Evolutionary conservation across 306 rosid genomes (phyloP), one percentile per base, ranked within the genome.

Genomic region (Lagenaria siceraria): DNA sequence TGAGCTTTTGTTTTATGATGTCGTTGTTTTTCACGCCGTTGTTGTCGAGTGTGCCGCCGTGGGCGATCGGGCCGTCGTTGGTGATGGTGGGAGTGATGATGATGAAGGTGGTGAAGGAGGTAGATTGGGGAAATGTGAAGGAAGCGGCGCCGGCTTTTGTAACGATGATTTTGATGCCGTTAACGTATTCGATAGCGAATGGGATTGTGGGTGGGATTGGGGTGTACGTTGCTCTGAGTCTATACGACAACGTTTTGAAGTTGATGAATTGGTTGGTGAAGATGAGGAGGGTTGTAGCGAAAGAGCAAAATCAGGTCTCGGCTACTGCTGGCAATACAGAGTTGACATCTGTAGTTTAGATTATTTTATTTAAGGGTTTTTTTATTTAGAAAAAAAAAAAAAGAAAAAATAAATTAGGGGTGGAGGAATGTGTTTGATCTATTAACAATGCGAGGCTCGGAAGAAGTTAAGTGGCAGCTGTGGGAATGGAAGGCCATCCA

Each of bases 71-170:
- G 11, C 96, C 99, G 53, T 92, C 99, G 24, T 78, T 95, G 4
- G 91, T 95, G 33, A 76, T 95, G 88, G 99, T 95, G 56, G 98
- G 99, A n/a, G 97, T 87, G 77, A 92, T 92, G 96, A 95, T 88
- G 99, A 92, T 92, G 96, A 92, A 85, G 84, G 96, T 86, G 77
- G 97, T 90, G 82, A 90, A 84, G 87, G 96, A 92, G 75, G 89
- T 95, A n/a, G 84, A 95, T 4, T 95, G 99, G 98, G 83, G 2
- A 2, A 80, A 90, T 53, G 80, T 80, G 70, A 92, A 87, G 70
- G 92, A 86, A 1, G 90, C 97, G 7, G 90, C 79, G 42, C 96
- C 99, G 33, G 99, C 96, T 49, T 95, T 95, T 78, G 82, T 86
- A 12, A 90, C 96, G 36, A 87, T 95, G 85, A 53, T 92, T 42